Evolutionary conservation across 441 rosid genomes (phyloP), one percentile per base, ranked within the genome.

Genomic region (Pelargonium myrrhifolium): DNA sequence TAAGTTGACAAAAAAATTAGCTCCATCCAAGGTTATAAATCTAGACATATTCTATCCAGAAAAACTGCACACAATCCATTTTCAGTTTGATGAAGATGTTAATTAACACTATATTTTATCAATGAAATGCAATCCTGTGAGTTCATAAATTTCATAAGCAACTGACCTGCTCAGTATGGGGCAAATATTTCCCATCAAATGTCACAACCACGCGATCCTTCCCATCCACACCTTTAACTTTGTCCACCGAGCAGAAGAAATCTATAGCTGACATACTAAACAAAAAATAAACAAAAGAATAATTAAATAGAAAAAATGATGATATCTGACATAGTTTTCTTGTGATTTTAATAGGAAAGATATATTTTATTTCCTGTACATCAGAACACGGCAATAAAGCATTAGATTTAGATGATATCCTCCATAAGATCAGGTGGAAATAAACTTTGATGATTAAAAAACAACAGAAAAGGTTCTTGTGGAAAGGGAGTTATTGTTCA

Each of bases 261-360:
- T 93, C 98, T 85, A 93, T 87, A 3, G 96, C 96, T 4, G 97
- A 93, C 98, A 89, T 90, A 56, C 97, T 93, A 76, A 49, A 40
- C 69, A 73, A 55, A 42, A 42, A 42, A 4, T 42, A 11, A 42
- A n/a, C 47, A n/a, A 39, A 67, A 14, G 11, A 63, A 12, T 14
- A 37, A 63, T 0, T 42, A 42, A 1, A 42, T 42, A n/a, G n/a
- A n/a, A n/a, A n/a, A n/a, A n/a, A n/a, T n/a, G 47, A 42, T 42
- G 47, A 42, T 7, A 42, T n/a, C n/a, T n/a, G n/a, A n/a, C n/a
- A n/a, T n/a, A n/a, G n/a, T n/a, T n/a, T n/a, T n/a, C n/a, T n/a
- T n/a, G n/a, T n/a, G n/a, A n/a, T n/a, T n/a, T n/a, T n/a, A n/a
- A n/a, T n/a, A n/a, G n/a, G n/a, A n/a, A n/a, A n/a, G n/a, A 8